Conservation (phyloP, 306 rosid species). For the Glycyrrhiza uralensis region DNA sequence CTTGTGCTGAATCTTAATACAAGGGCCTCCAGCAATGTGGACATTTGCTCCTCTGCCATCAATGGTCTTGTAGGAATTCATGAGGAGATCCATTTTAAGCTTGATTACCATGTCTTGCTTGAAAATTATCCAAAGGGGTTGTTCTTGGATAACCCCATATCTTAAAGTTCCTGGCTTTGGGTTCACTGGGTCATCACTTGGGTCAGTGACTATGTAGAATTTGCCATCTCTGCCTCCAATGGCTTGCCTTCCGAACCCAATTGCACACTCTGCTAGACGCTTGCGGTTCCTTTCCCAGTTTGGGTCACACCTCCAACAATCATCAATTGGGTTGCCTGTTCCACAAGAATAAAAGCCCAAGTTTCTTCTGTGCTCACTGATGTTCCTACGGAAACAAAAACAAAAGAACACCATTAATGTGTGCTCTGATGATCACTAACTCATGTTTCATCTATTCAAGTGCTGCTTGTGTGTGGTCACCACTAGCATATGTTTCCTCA, state of each 20-base stretch:
- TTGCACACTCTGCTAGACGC: constrained; percentile 63
- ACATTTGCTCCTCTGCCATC: constrained; percentile 77
- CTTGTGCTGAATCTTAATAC: constrained; percentile 58
- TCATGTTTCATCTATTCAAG: not conserved
- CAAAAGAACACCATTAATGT: not conserved
- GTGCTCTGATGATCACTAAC: not conserved
- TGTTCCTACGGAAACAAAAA: constrained; percentile 34
- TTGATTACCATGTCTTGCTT: constrained; percentile 64
- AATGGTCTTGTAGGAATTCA: constrained; percentile 78
- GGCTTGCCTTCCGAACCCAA: constrained; percentile 77
- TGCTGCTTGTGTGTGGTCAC: not conserved
- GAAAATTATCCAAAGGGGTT: constrained; percentile 84
- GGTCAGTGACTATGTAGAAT: constrained; percentile 62
- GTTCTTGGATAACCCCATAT: constrained; percentile 62
- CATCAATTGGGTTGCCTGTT: constrained; percentile 82
- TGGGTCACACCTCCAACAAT: constrained; percentile 88
- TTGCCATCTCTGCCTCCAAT: constrained; percentile 74
- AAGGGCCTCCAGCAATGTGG: constrained; percentile 79
- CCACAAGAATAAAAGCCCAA: constrained; percentile 59
- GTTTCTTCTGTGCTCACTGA: constrained; percentile 53
- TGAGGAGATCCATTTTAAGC: constrained; percentile 58
- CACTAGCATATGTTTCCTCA: not conserved
- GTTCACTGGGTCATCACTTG: constrained; percentile 49
- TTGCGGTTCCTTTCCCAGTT: constrained; percentile 74
- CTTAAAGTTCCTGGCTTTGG: constrained; percentile 76